Evolutionary conservation across 108 stramenopile species (phyloP), one percentile per base, ranked within the genome.

Genomic region (Conticribra weissflogii): DNA sequence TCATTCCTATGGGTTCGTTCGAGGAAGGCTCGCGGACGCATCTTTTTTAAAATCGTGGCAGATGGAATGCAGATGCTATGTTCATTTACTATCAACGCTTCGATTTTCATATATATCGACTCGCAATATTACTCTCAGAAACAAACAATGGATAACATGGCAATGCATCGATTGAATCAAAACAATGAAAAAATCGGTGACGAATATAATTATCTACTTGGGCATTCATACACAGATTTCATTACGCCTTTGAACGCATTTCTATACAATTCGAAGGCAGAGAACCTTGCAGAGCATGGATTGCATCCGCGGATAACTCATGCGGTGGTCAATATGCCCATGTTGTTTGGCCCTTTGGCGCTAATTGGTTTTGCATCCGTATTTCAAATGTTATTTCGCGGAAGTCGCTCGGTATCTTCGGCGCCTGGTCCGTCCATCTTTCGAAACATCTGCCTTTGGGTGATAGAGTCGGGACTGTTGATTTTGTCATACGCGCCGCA

Each of bases 241-340:
- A 62, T 92, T 29, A 85, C 88, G 28, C 91, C 91, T 4, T 75
- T 82, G 58, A 92, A 92, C 72, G 88, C 87, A 48, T 83, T 92
- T 61, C 60, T 50, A 0, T 92, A 92, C 76, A 92, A 92, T 67
- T 86, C 85, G 1, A 85, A 87, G 54, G 36, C 65, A 31, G 54
- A 63, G 31, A 92, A 92, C 50, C 73, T 92, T 58, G 69, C 78
- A 1, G 70, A 89, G 33, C 91, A 92, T 78, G 91, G 91, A 3
- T 63, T 92, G 33, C 91, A 92, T 79, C 87, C 88, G 28, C 61
- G 88, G 50, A 79, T 84, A 57, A 89, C 87, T 2, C 91, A 92
- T 75, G 78, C 53, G 23, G 32, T 80, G 23, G 87, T 92, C n/a
- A 92, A 92, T 59, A 83, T 92, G 85, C 72, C 86, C n/a, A 81